Evolutionary conservation across 768 basidiomycete species (phyloP).

Genomic region (Mycena filopes): DNA sequence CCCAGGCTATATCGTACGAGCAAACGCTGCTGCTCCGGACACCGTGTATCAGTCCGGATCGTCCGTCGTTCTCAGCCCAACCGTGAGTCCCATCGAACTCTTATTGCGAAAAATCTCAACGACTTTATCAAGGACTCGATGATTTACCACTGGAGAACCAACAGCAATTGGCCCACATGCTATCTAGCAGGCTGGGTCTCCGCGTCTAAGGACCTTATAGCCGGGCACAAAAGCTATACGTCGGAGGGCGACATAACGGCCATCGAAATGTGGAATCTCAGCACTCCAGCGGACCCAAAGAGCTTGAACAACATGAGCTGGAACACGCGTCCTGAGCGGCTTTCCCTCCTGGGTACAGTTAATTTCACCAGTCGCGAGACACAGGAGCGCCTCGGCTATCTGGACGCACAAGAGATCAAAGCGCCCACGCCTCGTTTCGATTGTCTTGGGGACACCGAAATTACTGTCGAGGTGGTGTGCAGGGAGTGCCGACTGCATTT

Average conservation of each 20-base stretch:
- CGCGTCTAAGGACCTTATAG: constrained; percentile 14
- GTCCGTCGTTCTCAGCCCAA: constrained; percentile 27
- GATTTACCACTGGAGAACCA: constrained; percentile 36
- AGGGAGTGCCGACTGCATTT: constrained; percentile 30
- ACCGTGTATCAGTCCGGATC: constrained; percentile 16
- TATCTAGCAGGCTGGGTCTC: constrained; percentile 35
- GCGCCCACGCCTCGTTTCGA: constrained; percentile 23
- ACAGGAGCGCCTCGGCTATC: constrained; percentile 11
- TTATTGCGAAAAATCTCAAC: not conserved
- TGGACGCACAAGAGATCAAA: constrained; percentile 23
- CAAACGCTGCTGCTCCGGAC: constrained; percentile 25
- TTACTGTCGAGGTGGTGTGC: constrained; percentile 34
- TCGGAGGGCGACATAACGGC: constrained; percentile 28
- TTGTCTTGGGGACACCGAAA: constrained; percentile 18
- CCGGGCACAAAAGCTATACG: constrained; percentile 29
- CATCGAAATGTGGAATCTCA: constrained; percentile 37
- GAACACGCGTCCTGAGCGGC: constrained; percentile 31
- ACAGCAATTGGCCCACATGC: constrained; percentile 29
- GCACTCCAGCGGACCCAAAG: constrained; percentile 9
- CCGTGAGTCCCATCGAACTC: constrained; percentile 2
- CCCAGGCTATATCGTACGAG: constrained; percentile 22
- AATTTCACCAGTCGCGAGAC: constrained; percentile 12
- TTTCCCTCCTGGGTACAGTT: constrained; percentile 33
- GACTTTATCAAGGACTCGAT: constrained; percentile 32
- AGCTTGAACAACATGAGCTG: constrained; percentile 26